phyloP scores from a whole-genome alignment of 345 rosid species.

The Alliaria petiolata region DNA sequence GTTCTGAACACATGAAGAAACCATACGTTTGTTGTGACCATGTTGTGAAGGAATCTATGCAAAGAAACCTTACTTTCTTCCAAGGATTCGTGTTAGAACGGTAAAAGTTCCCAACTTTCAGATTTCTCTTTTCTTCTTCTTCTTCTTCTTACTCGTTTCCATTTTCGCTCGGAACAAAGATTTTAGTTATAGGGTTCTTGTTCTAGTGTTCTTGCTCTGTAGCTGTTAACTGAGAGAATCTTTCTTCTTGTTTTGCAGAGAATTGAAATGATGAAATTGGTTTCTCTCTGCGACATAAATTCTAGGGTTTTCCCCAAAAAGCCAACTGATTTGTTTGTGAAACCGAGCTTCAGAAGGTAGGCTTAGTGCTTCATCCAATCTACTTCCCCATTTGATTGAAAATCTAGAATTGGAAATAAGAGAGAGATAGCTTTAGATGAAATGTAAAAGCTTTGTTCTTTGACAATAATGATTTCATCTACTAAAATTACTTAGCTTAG shows the following conservation, averaged over 20 bases:
- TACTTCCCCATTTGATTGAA: background rate
- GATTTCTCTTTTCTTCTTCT: background rate
- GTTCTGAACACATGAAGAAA: too few species aligned
- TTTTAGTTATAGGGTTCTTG: background rate
- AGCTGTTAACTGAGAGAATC: background rate
- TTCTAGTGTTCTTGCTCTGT: background rate
- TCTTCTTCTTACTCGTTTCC: background rate
- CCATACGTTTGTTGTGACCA: too few species aligned
- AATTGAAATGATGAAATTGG: conserved; percentile 13
- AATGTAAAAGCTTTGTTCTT: background rate
- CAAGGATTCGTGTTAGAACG: conserved; percentile 13
- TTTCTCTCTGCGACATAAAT: conserved; percentile 23
- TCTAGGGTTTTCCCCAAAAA: conserved; percentile 2
- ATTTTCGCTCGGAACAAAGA: background rate
- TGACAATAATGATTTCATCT: conserved; percentile 20
- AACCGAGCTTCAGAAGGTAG: conserved; percentile 21
- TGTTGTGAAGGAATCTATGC: too few species aligned
- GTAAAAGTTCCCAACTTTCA: conserved; percentile 13
- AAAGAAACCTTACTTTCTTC: too few species aligned
- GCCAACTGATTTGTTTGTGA: background rate
- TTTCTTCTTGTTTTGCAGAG: conserved; percentile 15
- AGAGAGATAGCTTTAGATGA: too few species aligned
- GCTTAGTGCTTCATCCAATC: background rate
- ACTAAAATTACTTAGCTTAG: conserved; percentile 23
- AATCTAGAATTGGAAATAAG: background rate